Evolutionary conservation across 257 asterid genomes (phyloP), one percentile per base, ranked within the genome.

Genomic region (Plantago elongata): DNA sequence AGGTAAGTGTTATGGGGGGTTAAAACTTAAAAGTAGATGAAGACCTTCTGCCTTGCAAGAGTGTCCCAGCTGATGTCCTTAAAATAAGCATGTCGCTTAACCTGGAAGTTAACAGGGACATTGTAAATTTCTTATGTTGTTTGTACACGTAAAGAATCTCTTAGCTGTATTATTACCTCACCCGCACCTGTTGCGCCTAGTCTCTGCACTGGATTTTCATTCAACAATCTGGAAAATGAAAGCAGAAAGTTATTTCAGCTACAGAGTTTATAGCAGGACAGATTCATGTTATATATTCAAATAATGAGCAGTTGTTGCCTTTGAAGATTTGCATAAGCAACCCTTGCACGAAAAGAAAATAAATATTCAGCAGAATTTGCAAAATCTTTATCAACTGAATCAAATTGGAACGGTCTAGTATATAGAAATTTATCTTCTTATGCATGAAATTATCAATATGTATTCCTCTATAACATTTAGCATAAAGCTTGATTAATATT

Each of bases 31-130:
- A 22, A n/a, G 11, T 49, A 63, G 63, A 42, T 29, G 9, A 67
- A 55, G 64, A 93, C 99, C 99, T 93, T 93, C 80, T 87, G 97
- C 81, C 88, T 77, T 63, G 88, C 87, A 67, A 93, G 96, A 51
- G 91, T 87, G 76, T 77, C 83, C 97, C 96, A 93, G 78, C 77
- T 93, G 69, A 89, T 85, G 74, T 80, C 79, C 84, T 74, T 84
- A 60, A 93, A 93, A 69, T 78, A 93, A 22, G 73, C 70, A 67
- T 89, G 96, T 11, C 78, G 69, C 71, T 89, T 93, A 54, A 93
- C 97, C 99, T 92, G 82, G 61, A 18, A 72, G 66, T 54, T 61
- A 55, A 69, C 43, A 66, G 42, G 49, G 52, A 45, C 62, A 48
- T 14, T 10, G 13, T 68, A 47, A 66, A 34, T 72, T 62, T 63